A percentile compares a stretch with the other conserved stretches of the same genome.
Evolutionary conservation across 306 rosid genomes (phyloP).

Genomic region (Cucurbita ficifolia): DNA sequence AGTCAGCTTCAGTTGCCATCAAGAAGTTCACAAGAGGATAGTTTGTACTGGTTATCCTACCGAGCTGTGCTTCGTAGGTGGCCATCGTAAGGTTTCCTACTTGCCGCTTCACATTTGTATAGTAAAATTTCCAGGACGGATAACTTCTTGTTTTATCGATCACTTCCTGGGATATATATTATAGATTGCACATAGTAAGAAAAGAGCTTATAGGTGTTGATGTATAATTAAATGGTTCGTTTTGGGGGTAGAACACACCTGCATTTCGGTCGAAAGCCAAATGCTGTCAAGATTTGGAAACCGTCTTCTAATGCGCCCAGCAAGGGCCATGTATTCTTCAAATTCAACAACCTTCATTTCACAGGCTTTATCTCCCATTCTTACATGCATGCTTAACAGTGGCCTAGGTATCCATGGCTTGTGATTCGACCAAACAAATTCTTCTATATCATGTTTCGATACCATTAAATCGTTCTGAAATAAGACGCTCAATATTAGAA

Average conservation of each 20-base stretch:
- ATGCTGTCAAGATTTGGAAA: conserved; percentile 54
- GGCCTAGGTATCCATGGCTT: conserved; percentile 85
- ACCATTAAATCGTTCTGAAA: conserved; percentile 19
- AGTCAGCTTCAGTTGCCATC: conserved; percentile 85
- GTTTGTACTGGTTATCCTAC: conserved; percentile 71
- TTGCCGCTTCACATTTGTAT: conserved; percentile 51
- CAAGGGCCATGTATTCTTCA: conserved; percentile 64
- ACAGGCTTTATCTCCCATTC: conserved; percentile 87
- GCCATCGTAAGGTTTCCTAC: conserved; percentile 54
- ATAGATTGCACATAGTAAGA: neutral
- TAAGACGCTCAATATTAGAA: neutral
- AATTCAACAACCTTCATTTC: conserved; percentile 81
- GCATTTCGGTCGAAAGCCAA: conserved; percentile 86
- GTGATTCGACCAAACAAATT: conserved; percentile 79
- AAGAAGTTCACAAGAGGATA: conserved; percentile 84
- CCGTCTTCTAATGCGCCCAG: conserved; percentile 37
- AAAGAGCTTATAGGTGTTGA: neutral
- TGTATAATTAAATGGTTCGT: neutral
- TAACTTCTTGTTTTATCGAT: conserved; percentile 41
- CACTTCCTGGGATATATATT: conserved; percentile 34
- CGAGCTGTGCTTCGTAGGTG: conserved; percentile 51
- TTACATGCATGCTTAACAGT: conserved; percentile 69
- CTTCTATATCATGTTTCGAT: conserved; percentile 45
- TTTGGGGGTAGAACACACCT: conserved; percentile 18
- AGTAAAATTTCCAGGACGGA: conserved; percentile 50